Base-by-base conservation (phyloP, 495 filamentous ascomycete species). In the Penicillium samsonianum region DNA sequence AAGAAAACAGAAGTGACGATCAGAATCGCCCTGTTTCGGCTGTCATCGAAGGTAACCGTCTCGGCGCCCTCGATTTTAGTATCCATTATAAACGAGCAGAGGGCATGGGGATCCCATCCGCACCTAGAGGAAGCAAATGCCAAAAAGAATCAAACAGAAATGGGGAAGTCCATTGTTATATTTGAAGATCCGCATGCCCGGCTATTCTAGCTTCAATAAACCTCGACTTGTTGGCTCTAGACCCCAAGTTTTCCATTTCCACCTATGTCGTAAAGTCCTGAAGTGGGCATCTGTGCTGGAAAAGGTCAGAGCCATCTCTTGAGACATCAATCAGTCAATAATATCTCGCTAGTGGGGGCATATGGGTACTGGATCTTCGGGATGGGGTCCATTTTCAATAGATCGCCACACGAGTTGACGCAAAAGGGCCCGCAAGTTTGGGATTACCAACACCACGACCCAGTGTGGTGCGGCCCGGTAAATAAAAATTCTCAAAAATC, bases 1-100 rank as follows among this genome's bases (percentile, higher is more conserved):
- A 74, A 59, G 41, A 74, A 70, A 3, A 73, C 50, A 10, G 67
- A 44, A n/a, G 69, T 69, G 10, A 72, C 67, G 23, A 65, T 63
- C 10, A 67, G 26, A 26, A 74, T 72, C 20, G 67, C 61, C 17
- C 63, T 46, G 30, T 66, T 72, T 2, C 62, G 55, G 46, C 65
- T 59, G 20, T 64, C 57, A 23, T 62, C 60, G n/a, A n/a, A n/a
- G 22, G 63, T 59, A 17, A 50, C 44, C 5, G 61, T 37, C 30
- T 59, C n/a, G 5, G 9, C 11, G 14, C 59, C 46, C 25, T 59
- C 16, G 2, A 30, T 11, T 31, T 60, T n/a, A n/a, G n/a, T 43
- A 19, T 55, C 57, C 65, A 65, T 61, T 19, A 38, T 46, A 50
- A 48, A 38, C 25, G 22, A 53, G 43, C 30, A 45, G 33, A 31